Conservation (phyloP, 2,329 filamentous ascomycete species). For the Talaromyces sp. region DNA sequence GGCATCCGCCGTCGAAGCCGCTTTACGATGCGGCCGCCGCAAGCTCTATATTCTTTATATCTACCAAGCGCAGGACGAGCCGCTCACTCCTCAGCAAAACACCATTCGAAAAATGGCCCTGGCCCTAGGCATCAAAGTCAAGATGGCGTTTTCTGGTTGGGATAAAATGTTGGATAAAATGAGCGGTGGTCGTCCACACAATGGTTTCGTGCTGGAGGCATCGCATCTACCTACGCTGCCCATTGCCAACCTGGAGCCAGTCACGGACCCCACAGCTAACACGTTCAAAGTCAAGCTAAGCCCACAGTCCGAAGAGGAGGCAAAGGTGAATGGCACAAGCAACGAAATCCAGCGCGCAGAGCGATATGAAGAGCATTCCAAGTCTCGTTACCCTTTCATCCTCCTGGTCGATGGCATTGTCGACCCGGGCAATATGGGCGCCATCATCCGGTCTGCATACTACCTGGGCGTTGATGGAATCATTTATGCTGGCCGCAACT, state of each 20-base stretch:
- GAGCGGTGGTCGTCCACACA: slow-evolving; percentile 77
- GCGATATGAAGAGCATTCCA: slow-evolving; percentile 14
- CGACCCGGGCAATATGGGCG: slow-evolving; percentile 86
- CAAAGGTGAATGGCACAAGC: slow-evolving; percentile 63
- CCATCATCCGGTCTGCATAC: slow-evolving; percentile 79
- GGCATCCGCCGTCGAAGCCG: slow-evolving; percentile 71
- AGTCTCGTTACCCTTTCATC: slow-evolving; percentile 33
- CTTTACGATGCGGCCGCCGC: slow-evolving; percentile 62
- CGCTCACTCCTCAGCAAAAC: slow-evolving; percentile 36
- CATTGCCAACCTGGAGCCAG: slow-evolving; percentile 52
- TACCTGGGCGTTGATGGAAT: slow-evolving; percentile 89
- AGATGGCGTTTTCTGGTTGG: slow-evolving; percentile 56
- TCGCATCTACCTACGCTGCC: slow-evolving; percentile 74
- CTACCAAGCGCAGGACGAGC: slow-evolving; percentile 54
- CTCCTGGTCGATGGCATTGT: slow-evolving; percentile 47
- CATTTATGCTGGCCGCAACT: slow-evolving; percentile 66
- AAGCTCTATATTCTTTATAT: slow-evolving; percentile 82
- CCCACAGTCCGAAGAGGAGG: slow-evolving; percentile 69
- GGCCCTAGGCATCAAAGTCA: slow-evolving; percentile 48
- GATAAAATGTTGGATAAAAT: slow-evolving; percentile 74
- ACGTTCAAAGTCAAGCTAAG: slow-evolving; percentile 58
- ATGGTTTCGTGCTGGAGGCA: slow-evolving; percentile 80
- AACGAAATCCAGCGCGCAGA: slow-evolving; percentile 40
- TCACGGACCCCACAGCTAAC: slow-evolving; percentile 40
- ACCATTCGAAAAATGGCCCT: slow-evolving; percentile 35